phyloP scores from a whole-genome alignment of 768 basidiomycete species.

The Lyophyllum atratum region DNA sequence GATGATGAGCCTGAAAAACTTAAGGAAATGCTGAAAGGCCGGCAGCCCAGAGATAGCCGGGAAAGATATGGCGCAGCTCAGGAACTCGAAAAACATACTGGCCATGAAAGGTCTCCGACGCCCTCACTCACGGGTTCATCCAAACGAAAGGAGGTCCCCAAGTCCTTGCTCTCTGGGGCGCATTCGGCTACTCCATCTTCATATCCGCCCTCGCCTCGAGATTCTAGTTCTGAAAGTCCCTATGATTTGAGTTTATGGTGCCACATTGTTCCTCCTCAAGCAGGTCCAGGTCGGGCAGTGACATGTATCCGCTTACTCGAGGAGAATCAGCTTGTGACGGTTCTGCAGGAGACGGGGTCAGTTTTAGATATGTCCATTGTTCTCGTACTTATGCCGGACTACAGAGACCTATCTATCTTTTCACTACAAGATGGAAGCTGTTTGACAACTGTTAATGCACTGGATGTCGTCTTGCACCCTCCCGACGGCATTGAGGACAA shows the following conservation, averaged over 20 bases:
- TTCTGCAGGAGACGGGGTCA: constrained; percentile 70
- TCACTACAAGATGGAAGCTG: constrained; percentile 52
- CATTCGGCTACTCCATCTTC: constrained; percentile 44
- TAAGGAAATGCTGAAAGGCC: constrained; percentile 70
- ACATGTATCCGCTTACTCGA: constrained; percentile 48
- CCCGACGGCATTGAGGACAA: constrained; percentile 36
- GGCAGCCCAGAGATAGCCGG: constrained; percentile 39
- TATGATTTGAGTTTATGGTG: constrained; percentile 34
- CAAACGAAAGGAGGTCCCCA: constrained; percentile 37
- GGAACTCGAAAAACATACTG: neutral
- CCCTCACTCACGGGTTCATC: constrained; percentile 26
- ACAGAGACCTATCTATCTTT: constrained; percentile 56
- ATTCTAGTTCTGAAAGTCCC: constrained; percentile 24
- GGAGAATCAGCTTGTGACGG: constrained; percentile 44
- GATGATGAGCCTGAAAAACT: constrained; percentile 80
- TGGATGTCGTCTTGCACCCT: constrained; percentile 24
- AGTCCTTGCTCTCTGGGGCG: constrained; percentile 46
- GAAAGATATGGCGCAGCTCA: constrained; percentile 4
- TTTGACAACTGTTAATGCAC: constrained; percentile 30
- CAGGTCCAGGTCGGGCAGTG: constrained; percentile 40
- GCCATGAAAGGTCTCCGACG: constrained; percentile 19
- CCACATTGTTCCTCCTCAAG: constrained; percentile 50
- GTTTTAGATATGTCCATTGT: constrained; percentile 14
- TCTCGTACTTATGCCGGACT: constrained; percentile 8
- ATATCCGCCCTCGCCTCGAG: constrained; percentile 38